A percentile compares a stretch with the other conserved stretches of the same genome.
These are phyloP conservation scores for Claviceps quebecensis DNA, from an alignment of 2,329 filamentous ascomycete genomes.

Conservation along the genomic window DNA sequence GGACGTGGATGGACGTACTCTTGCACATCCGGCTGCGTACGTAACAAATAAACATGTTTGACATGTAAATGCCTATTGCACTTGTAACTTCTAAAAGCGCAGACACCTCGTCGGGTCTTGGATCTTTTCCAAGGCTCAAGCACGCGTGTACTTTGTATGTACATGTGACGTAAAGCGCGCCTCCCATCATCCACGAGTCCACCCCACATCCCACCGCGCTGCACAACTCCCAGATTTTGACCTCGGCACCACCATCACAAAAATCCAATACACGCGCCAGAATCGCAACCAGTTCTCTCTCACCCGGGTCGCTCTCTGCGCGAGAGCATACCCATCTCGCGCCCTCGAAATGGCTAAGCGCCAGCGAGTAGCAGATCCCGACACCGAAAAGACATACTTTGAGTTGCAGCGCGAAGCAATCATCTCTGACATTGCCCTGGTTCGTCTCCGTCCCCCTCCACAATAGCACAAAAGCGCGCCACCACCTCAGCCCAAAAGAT, in stretches of 20 bases:
- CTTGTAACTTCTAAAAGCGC: too few species aligned
- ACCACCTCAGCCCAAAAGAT: not conserved
- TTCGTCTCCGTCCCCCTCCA: conserved; percentile 19
- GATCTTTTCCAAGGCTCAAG: too few species aligned
- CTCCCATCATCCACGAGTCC: not conserved
- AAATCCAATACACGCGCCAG: not conserved
- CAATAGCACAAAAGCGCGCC: not conserved
- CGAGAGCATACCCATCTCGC: not conserved
- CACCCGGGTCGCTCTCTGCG: too few species aligned
- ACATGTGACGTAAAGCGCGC: too few species aligned
- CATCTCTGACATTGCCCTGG: conserved; percentile 59
- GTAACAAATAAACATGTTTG: not conserved
- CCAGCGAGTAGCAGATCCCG: conserved; percentile 9
- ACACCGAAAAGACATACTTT: conserved; percentile 47
- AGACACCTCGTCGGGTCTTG: too few species aligned
- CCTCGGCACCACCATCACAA: not conserved
- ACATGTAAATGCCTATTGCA: too few species aligned
- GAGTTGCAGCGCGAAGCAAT: conserved; percentile 62
- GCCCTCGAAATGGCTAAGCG: conserved; percentile 5
- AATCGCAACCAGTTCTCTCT: too few species aligned
- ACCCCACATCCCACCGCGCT: not conserved
- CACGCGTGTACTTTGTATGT: too few species aligned
- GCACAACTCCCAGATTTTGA: not conserved
- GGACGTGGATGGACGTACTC: not conserved
- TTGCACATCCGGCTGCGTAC: not conserved